phyloP scores from a whole-genome alignment of 345 rosid species.

The Odontarrhena argentea region DNA sequence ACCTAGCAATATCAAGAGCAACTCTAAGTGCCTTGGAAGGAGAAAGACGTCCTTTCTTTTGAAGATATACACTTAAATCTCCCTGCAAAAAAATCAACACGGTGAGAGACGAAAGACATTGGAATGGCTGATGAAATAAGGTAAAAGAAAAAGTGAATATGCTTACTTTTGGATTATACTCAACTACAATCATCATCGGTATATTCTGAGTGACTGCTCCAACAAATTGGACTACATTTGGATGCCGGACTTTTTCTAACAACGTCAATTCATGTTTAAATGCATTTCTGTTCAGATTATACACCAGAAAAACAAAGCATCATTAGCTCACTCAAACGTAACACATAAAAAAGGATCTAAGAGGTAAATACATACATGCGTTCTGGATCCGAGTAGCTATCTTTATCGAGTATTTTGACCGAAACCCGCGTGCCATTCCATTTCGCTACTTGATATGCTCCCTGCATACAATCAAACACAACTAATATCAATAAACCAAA shows the following conservation, averaged over 20 bases:
- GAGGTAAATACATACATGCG: conserved; percentile 51
- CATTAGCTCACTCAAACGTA: conserved; percentile 20
- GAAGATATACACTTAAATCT: conserved; percentile 73
- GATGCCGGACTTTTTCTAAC: conserved; percentile 89
- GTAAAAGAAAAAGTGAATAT: conserved; percentile 21
- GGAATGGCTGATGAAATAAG: background rate
- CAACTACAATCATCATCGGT: conserved; percentile 96
- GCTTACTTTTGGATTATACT: conserved; percentile 82
- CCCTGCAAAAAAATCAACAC: conserved; percentile 54
- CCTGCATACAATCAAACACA: conserved; percentile 52
- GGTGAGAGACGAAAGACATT: background rate
- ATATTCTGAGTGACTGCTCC: conserved; percentile 96
- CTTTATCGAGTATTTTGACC: conserved; percentile 86
- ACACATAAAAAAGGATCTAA: background rate
- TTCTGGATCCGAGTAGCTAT: conserved; percentile 65
- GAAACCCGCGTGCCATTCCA: conserved; percentile 97
- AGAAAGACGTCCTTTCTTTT: conserved; percentile 83
- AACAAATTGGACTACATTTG: conserved; percentile 91
- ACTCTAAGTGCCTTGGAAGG: conserved; percentile 76
- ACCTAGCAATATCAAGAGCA: conserved; percentile 93
- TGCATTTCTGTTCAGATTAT: conserved; percentile 58
- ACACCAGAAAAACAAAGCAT: conserved; percentile 23
- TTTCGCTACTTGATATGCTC: conserved; percentile 91
- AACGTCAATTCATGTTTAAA: conserved; percentile 80
- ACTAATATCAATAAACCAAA: background rate